Evolutionary conservation across 441 rosid genomes (phyloP).

Genomic region (Hura crepitans): DNA sequence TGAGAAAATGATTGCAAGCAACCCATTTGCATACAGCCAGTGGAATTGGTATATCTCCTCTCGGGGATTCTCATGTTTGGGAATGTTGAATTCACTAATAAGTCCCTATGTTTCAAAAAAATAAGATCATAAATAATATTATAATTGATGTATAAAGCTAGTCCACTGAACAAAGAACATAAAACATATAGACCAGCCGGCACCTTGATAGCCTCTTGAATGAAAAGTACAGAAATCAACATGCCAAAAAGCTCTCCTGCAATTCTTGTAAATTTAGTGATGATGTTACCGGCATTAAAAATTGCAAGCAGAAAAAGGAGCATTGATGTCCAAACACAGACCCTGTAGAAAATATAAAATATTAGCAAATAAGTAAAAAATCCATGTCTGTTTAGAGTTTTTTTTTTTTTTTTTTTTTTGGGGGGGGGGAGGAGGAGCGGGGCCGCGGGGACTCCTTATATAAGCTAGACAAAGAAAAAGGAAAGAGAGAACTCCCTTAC

Average conservation of each 20-base stretch:
- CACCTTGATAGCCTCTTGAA: slow-evolving; percentile 52
- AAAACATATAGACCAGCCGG: no score
- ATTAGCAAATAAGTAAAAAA: neutral
- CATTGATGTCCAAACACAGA: slow-evolving; percentile 60
- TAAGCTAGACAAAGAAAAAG: neutral
- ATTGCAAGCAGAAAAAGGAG: slow-evolving; percentile 43
- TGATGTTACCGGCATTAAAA: slow-evolving; percentile 41
- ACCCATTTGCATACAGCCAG: slow-evolving; percentile 74
- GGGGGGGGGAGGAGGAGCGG: no score
- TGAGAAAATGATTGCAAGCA: slow-evolving; percentile 66
- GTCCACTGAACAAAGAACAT: no score
- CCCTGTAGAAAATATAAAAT: slow-evolving; percentile 30
- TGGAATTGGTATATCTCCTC: slow-evolving; percentile 54
- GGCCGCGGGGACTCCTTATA: no score
- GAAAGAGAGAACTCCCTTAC: slow-evolving; percentile 28
- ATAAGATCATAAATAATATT: no score
- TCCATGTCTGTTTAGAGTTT: no score
- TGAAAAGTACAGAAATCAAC: slow-evolving; percentile 51
- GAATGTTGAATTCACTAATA: slow-evolving; percentile 56
- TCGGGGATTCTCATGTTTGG: slow-evolving; percentile 48
- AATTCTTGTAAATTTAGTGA: slow-evolving; percentile 50
- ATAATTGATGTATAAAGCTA: no score
- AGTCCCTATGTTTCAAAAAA: slow-evolving; percentile 59
- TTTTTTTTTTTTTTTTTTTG: no score
- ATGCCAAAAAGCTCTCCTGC: slow-evolving; percentile 59